phyloP scores from a whole-genome alignment of 2,329 filamentous ascomycete genomes.

The Phaeosphaeriaceae sp. region DNA sequence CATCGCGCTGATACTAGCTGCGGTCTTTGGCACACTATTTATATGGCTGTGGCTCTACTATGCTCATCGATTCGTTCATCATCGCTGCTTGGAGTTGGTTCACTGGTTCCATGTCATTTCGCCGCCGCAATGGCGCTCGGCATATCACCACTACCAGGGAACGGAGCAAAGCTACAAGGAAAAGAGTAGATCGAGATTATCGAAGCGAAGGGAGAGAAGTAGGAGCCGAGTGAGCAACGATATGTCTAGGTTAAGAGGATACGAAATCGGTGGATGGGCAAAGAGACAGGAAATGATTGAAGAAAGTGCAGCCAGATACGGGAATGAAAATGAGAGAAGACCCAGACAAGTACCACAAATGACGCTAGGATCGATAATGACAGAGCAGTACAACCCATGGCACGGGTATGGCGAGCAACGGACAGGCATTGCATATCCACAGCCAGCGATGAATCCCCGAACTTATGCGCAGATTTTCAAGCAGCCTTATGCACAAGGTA shows the following conservation, averaged over 20 bases:
- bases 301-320: background rate
- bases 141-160: slow-evolving; percentile 3
- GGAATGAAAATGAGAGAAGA: background rate
- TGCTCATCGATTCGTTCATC: slow-evolving; percentile 23
- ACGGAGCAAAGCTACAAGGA: slow-evolving; percentile 4
- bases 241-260: background rate
- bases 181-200: background rate
- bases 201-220: background rate
- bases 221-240: background rate
- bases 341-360: background rate
- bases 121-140: background rate
- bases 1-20: slow-evolving; percentile 25
- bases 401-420: slow-evolving; percentile 1
- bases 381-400: slow-evolving; percentile 1
- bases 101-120: slow-evolving; percentile 20
- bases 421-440: background rate
- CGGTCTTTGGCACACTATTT: slow-evolving; percentile 26
- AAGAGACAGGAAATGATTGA: background rate
- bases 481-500: background rate
- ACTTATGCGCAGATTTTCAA: background rate
- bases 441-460: background rate
- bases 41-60: slow-evolving; percentile 27
- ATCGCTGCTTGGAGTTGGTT: slow-evolving; percentile 20
- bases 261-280: no score
- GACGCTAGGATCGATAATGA: background rate